Evolutionary conservation across 2,329 filamentous ascomycete genomes (phyloP).

Genomic region (Calonectria naviculata): DNA sequence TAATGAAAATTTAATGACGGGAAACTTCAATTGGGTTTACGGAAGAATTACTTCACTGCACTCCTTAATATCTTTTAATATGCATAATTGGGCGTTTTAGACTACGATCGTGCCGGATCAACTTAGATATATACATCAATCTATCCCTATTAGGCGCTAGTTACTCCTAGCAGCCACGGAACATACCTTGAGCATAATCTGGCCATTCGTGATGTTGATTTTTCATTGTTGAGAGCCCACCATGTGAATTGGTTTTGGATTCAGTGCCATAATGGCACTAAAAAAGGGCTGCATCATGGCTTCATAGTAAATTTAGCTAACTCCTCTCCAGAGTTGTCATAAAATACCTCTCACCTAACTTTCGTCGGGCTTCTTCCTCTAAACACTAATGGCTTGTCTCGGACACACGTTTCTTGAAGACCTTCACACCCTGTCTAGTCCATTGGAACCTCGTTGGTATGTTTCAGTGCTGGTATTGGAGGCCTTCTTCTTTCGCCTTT

Average conservation of each 20-base stretch:
- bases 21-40: slow-evolving; percentile 11
- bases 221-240: background rate
- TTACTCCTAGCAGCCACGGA: background rate
- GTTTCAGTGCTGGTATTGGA: background rate
- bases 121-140: slow-evolving; percentile 30
- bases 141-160: background rate
- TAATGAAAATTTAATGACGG: slow-evolving; percentile 24
- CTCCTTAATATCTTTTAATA: slow-evolving; percentile 39
- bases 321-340: background rate
- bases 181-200: background rate
- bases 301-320: background rate
- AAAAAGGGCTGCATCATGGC: background rate
- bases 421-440: background rate
- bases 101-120: slow-evolving; percentile 34
- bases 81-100: slow-evolving; percentile 36
- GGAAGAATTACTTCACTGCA: slow-evolving; percentile 28
- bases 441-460: background rate
- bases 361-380: background rate
- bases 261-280: background rate
- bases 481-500: background rate
- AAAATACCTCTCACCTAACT: background rate
- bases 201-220: background rate
- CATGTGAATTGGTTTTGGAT: background rate
- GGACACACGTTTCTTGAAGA: background rate
- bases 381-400: background rate